Conservation (phyloP, 441 rosid genomes). For the Erodium moschatum region DNA sequence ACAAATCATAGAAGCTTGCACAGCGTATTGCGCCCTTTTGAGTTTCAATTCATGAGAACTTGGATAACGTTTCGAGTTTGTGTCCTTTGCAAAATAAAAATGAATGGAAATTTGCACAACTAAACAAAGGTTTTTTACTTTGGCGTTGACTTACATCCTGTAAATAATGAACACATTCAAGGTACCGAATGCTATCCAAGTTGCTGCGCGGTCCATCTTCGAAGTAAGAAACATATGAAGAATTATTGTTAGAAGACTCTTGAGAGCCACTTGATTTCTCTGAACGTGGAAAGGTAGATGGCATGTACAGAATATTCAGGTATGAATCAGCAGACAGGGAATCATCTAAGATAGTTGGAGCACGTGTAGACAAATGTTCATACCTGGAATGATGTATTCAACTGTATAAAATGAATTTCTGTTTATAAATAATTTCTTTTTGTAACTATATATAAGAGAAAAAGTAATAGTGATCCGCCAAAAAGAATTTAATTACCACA, state of each 20-base stretch:
- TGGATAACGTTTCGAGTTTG: background rate
- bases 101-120: constrained; percentile 12
- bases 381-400: constrained; percentile 43
- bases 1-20: background rate
- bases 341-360: constrained; percentile 97
- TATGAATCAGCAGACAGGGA: constrained; percentile 98
- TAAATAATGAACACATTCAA: constrained; percentile 72
- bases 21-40: background rate
- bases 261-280: constrained; percentile 72
- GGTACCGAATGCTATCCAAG: constrained; percentile 65
- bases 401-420: background rate
- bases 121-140: background rate
- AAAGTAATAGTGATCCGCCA: no score
- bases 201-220: constrained; percentile 93
- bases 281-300: constrained; percentile 93
- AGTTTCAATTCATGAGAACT: background rate
- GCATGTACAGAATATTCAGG: constrained; percentile 89
- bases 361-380: constrained; percentile 95
- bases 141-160: constrained; percentile 61
- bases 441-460: background rate
- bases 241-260: constrained; percentile 48
- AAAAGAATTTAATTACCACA: background rate
- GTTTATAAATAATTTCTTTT: no score
- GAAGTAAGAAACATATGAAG: constrained; percentile 39
- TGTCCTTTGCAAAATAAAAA: background rate